phyloP scores from a whole-genome alignment of 2,329 filamentous ascomycete genomes.

The Hypoxylon sp. region DNA sequence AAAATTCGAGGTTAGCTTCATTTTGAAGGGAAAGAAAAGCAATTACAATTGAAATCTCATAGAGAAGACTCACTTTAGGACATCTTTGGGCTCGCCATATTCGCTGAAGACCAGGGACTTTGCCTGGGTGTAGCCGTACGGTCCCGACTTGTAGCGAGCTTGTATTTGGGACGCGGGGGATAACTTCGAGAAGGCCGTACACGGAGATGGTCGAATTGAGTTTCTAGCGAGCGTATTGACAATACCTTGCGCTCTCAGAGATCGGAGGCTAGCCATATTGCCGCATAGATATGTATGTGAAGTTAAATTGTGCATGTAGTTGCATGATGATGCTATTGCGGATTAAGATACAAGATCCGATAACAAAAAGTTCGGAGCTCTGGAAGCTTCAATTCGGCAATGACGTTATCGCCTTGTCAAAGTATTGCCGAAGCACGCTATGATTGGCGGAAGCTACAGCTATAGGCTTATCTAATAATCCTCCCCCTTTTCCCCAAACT shows the following conservation, averaged over 20 bases:
- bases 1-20: conserved; percentile 7
- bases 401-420: conserved; percentile 38
- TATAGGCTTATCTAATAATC: conserved; percentile 31
- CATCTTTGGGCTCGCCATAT: conserved; percentile 80
- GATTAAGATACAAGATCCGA: conserved; percentile 21
- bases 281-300: conserved; percentile 9
- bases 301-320: conserved; percentile 18
- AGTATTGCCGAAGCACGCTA: conserved; percentile 28
- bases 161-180: conserved; percentile 41
- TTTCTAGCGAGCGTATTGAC: conserved; percentile 15
- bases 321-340: conserved; percentile 17
- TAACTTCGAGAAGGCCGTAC: conserved; percentile 1
- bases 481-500: conserved; percentile 22
- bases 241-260: conserved; percentile 29
- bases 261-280: conserved; percentile 37
- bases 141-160: conserved; percentile 66
- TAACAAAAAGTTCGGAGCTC: conserved; percentile 37
- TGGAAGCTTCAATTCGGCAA: conserved; percentile 40
- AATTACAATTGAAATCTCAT: neutral
- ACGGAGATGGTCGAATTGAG: conserved; percentile 29
- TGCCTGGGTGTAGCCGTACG: conserved; percentile 86
- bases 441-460: conserved; percentile 34
- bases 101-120: conserved; percentile 83
- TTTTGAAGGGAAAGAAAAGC: neutral
- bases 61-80: conserved; percentile 65